phyloP scores from a whole-genome alignment of 352 stramenopile species.

The Plasmopara muralis region DNA sequence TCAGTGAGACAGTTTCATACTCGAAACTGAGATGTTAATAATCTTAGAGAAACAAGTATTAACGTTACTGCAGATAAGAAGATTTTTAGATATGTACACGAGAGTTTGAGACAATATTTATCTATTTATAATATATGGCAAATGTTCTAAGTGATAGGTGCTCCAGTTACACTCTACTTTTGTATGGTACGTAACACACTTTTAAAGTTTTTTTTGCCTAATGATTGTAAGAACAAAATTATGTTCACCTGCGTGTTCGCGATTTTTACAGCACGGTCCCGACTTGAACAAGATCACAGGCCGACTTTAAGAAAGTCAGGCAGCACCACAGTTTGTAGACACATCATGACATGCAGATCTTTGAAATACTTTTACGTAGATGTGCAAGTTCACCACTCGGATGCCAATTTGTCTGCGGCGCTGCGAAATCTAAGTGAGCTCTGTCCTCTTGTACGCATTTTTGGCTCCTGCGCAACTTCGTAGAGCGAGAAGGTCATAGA shows the following conservation, averaged over 20 bases:
- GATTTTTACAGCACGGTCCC: slow-evolving; percentile 50
- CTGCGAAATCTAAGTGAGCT: slow-evolving; percentile 75
- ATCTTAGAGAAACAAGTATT: too few relatives aligned
- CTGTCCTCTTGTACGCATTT: slow-evolving; percentile 75
- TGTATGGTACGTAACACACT: too few relatives aligned
- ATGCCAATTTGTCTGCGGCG: slow-evolving; percentile 64
- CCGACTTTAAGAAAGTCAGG: slow-evolving; percentile 49
- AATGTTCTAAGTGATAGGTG: too few relatives aligned
- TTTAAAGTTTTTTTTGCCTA: neutral
- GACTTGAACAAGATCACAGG: slow-evolving; percentile 74
- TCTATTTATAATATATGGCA: too few relatives aligned
- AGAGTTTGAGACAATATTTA: too few relatives aligned
- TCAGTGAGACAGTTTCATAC: too few relatives aligned
- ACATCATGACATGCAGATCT: slow-evolving; percentile 35
- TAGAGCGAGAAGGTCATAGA: slow-evolving; percentile 7
- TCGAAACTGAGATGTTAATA: too few relatives aligned
- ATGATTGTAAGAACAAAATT: slow-evolving; percentile 47
- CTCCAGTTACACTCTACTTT: too few relatives aligned
- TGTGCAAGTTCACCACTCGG: slow-evolving; percentile 50
- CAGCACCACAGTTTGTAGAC: slow-evolving; percentile 35
- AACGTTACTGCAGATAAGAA: too few relatives aligned
- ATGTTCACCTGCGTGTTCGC: slow-evolving; percentile 58
- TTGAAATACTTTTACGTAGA: slow-evolving; percentile 81
- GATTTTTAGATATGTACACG: too few relatives aligned
- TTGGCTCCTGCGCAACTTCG: slow-evolving; percentile 74